These are phyloP conservation scores for Melanogaster broomeanus DNA, from an alignment of 768 basidiomycete species.

Conservation along the genomic window DNA sequence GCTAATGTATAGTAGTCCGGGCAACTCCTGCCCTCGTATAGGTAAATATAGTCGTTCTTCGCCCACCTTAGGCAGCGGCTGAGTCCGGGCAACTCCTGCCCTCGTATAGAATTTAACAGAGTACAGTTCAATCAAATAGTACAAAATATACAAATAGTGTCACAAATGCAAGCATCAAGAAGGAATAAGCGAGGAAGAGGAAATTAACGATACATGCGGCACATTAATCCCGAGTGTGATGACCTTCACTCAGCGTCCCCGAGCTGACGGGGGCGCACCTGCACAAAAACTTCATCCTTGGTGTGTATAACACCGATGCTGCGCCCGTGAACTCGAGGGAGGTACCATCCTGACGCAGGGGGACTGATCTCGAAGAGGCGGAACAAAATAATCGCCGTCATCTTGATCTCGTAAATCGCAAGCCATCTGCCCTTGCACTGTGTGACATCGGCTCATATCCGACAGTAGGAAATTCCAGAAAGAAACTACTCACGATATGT, in stretches of 20 bases:
- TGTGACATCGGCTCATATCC: background rate
- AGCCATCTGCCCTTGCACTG: constrained; percentile 29
- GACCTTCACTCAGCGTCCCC: background rate
- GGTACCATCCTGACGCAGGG: background rate
- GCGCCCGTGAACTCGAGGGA: constrained; percentile 10
- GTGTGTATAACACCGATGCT: constrained; percentile 19
- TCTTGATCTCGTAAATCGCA: constrained; percentile 23
- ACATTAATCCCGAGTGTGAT: background rate
- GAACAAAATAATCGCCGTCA: constrained; percentile 15
- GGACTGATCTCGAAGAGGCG: constrained; percentile 15
- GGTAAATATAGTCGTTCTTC: no score
- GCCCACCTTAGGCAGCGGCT: no score
- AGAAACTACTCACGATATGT: constrained; percentile 13
- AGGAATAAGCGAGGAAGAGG: no score
- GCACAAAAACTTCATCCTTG: constrained; percentile 15
- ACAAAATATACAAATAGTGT: no score
- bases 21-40: no score
- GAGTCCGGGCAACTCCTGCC: no score
- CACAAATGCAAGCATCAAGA: no score
- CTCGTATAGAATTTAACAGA: no score
- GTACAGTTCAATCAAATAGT: no score
- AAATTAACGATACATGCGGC: no score
- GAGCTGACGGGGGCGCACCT: constrained; percentile 3
- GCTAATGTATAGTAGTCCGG: no score
- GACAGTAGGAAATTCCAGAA: background rate